phyloP scores from a whole-genome alignment of 331 rosid species.

The Prunus yedoensis region DNA sequence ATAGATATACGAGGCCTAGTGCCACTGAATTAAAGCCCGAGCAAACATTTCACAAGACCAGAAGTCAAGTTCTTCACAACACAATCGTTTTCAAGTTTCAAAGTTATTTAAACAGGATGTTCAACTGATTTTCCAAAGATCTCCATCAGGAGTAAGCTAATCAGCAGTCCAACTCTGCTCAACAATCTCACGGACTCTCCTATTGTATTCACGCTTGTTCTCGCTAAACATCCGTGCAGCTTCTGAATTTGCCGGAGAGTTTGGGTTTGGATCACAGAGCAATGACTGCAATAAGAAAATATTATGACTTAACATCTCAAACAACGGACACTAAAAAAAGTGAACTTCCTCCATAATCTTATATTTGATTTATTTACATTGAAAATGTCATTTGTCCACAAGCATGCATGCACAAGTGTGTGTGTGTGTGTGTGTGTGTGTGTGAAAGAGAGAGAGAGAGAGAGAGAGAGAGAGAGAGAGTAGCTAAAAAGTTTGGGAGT shows the following conservation, averaged over 20 bases:
- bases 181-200: conserved; percentile 84
- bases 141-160: conserved; percentile 34
- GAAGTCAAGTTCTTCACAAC: conserved; percentile 35
- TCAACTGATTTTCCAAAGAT: conserved; percentile 32
- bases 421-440: neutral
- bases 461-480: neutral
- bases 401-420: no score
- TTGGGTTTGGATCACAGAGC: conserved; percentile 96
- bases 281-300: conserved; percentile 66
- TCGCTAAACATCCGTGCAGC: conserved; percentile 97
- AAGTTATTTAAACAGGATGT: conserved; percentile 48
- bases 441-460: neutral
- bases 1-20: conserved; percentile 22
- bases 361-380: neutral
- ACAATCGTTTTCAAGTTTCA: conserved; percentile 31
- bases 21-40: conserved; percentile 33
- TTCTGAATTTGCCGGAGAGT: conserved; percentile 96
- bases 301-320: neutral
- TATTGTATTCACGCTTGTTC: conserved; percentile 93
- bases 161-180: conserved; percentile 99
- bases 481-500: neutral
- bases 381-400: neutral
- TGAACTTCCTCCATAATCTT: neutral
- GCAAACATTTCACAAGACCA: conserved; percentile 46
- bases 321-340: neutral